phyloP scores from a whole-genome alignment of 257 asterid genomes.

The Nicotiana otophora region DNA sequence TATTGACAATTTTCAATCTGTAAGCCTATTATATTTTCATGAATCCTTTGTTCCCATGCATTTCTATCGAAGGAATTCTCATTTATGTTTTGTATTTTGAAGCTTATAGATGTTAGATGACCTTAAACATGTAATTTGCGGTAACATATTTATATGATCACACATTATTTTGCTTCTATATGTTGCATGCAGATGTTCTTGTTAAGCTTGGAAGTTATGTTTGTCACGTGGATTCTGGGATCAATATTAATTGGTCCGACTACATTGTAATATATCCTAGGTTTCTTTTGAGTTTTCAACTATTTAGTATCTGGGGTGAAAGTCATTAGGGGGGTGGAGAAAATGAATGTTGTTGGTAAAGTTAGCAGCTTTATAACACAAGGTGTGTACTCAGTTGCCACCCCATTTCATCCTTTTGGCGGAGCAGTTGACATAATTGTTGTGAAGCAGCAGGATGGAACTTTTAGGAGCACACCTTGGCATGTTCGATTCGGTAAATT shows the following conservation, averaged over 20 bases:
- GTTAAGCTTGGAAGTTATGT: not conserved
- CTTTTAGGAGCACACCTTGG: conserved; percentile 86
- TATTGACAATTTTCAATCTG: not conserved
- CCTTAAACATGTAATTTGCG: not conserved
- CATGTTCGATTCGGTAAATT: conserved; percentile 88
- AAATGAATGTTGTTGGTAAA: conserved; percentile 82
- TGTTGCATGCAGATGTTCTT: conserved; percentile 5
- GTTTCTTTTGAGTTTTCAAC: not conserved
- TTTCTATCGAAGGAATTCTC: not conserved
- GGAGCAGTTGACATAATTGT: conserved; percentile 87
- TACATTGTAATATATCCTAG: too few relatives aligned
- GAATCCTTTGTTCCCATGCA: not conserved
- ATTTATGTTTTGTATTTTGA: not conserved
- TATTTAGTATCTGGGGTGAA: conserved; percentile 12
- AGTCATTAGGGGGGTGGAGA: conserved; percentile 20
- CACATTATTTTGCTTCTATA: not conserved
- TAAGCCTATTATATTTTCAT: not conserved
- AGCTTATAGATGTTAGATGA: not conserved
- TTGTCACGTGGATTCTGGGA: not conserved
- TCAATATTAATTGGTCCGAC: not conserved
- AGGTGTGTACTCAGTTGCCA: conserved; percentile 87
- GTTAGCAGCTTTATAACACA: conserved; percentile 66
- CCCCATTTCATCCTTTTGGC: conserved; percentile 94
- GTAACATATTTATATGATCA: not conserved
- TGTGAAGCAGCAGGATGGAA: conserved; percentile 77